Base-by-base conservation (phyloP, 495 filamentous ascomycete species). In the Talaromyces liani region DNA sequence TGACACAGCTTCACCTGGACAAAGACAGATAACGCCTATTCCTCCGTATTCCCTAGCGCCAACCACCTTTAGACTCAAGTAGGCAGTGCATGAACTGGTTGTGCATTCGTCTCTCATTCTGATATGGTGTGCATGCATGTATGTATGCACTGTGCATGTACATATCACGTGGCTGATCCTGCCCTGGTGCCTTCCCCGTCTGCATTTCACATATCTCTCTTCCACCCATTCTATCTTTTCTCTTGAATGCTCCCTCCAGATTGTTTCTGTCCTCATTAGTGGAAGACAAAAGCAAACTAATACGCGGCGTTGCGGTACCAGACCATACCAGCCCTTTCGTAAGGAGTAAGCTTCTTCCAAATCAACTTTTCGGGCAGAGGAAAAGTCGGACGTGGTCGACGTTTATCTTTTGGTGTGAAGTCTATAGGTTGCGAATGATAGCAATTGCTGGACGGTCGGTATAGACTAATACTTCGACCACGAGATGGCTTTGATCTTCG, bases 341-440 rank as follows among this genome's bases (percentile, higher is more conserved):
- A 62, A 20, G 60, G 60, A 33, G 60, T 62, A 33, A 62, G 60
- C 45, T 20, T 36, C 45, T 62, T 47, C 60, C 60, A 62, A 22
- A 62, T 62, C 24, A 62, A 41, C 14, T 62, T 62, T 24, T 27
- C 24, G 1, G 60, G 60, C 6, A 62, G n/a, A 36, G 60, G 60
- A 27, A 54, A 62, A 22, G 60, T 62, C 39, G 47, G 45, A 4
- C 45, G 41, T 56, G 53, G 53, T 56, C 6, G 3, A n/a, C 16
- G 41, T 41, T 33, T 60, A 4, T 41, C 7, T 25, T 54, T 62
- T 3, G 7, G 14, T 4, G 60, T 24, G 16, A 62, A 39, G 2
- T n/a, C 0, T 6, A 53, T 62, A 2, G 60, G 60, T 24, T n/a
- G 7, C 4, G 60, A 62, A 29, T 29, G 53, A 56, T 6, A n/a